Base-by-base conservation (phyloP, 495 filamentous ascomycete species). In the Penicillium canariense region DNA sequence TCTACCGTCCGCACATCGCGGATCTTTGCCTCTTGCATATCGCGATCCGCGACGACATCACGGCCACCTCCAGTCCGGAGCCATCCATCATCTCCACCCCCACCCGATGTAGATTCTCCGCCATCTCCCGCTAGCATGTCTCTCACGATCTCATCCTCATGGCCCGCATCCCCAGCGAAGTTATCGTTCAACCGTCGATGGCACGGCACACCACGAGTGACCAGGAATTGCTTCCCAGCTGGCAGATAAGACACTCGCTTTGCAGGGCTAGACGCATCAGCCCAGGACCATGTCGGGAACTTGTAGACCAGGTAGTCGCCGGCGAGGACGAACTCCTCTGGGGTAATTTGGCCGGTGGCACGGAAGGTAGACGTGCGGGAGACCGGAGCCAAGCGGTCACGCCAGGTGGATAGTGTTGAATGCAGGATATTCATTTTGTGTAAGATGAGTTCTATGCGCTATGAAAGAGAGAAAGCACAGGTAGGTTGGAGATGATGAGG, bases 241-340 rank as follows among this genome's bases (percentile, higher is more conserved):
- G 94, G 94, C 1, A 99, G 86, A 63, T 96, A 88, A 46, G 77
- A 71, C 15, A 88, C 88, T 43, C 92, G 88, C 62, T 90, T 88
- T 27, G 82, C 77, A 2, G 85, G 81, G 17, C 82, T 81, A 9
- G 91, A 89, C 43, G 92, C 92, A 60, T 93, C 89, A 52, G 85
- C 83, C 94, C 94, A 99, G n/a, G 89, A 87, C 94, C 94, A 99
- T 40, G 93, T 94, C 5, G 94, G 94, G 72, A 99, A 99, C 77
- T 96, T 97, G 84, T 93, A 96, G 65, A 96, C 91, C 34, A 99
- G 87, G 72, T 97, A 99, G 75, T 99, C 94, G 60, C 95, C 94
- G 3, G 94, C 95, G 4, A 87, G 85, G 14, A 96, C 79, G 69
- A 99, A 99, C 79, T 99, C 94, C 67, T 97, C 95, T 36, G 93